Base-by-base conservation (phyloP, 2,329 filamentous ascomycete genomes). In the Monilinia polystroma region DNA sequence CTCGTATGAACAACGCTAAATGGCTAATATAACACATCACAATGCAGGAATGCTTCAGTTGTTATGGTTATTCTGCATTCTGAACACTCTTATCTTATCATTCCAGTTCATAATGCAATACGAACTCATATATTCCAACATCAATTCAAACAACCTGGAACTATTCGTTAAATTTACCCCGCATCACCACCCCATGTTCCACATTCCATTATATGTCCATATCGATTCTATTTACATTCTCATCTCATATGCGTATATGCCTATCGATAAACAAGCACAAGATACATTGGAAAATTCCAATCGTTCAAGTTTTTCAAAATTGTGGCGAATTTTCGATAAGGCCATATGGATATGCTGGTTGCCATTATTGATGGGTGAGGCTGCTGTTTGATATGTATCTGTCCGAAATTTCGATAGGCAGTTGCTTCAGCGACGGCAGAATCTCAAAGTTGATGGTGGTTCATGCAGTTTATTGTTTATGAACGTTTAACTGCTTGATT, bases 271-370 rank as follows among this genome's bases (percentile, higher is more conserved):
- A 55, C 32, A 55, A 55, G 38, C 18, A 12, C 3, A 54, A 11
- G 11, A 35, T 23, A 7, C 35, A n/a, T 35, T n/a, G n/a, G 11
- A 43, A 12, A 55, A 38, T 55, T 55, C 53, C 53, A 38, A 6
- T 16, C 12, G 12, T 11, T 18, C 32, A 38, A 20, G 20, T 38
- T 55, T 38, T 38, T 0, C 11, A 32, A 10, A 38, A 38, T 38
- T 55, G 18, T 55, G 53, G 53, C 32, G n/a, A 38, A 38, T 55
- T 38, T 55, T 20, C 4, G 53, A 55, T 55, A 55, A 55, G 32
- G 53, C 53, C n/a, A 4, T 54, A 3, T 29, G 29, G 29, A 29
- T 29, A 35, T 54, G 26, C 8, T 0, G 8, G 52, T 11, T 2
- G 32, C 20, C 20, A 54, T 54, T 7, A 54, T 20, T 35, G 7